A percentile compares a stretch with the other conserved stretches of the same genome.
Conservation (phyloP, 2,329 filamentous ascomycete genomes). For the Macrophomina phaseolina region DNA sequence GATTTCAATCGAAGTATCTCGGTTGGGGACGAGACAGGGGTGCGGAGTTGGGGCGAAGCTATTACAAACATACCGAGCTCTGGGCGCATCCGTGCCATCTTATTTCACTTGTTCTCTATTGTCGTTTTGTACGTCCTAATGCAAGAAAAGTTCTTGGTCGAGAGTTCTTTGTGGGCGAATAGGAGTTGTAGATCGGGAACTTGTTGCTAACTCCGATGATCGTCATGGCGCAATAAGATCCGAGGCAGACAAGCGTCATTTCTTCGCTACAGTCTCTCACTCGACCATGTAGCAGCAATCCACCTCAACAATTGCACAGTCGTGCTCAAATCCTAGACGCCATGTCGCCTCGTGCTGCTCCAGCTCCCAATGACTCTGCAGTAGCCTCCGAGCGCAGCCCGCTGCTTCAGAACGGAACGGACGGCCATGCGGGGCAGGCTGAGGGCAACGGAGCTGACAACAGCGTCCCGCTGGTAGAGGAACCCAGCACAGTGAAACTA, state of each 20-base stretch:
- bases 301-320: not conserved
- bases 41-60: too few species aligned
- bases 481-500: constrained; percentile 54
- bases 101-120: too few species aligned
- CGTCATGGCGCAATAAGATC: constrained; percentile 11
- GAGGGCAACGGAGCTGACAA: not conserved
- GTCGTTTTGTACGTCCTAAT: too few species aligned
- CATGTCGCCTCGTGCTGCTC: not conserved
- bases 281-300: not conserved
- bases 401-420: constrained; percentile 13
- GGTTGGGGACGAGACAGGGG: too few species aligned
- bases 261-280: not conserved
- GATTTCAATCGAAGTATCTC: too few species aligned
- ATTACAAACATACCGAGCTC: too few species aligned
- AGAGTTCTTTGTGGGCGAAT: too few species aligned
- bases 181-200: not conserved
- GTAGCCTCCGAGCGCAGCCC: constrained; percentile 26
- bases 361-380: not conserved
- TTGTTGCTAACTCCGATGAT: constrained; percentile 3
- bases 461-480: constrained; percentile 35
- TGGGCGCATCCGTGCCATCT: too few species aligned
- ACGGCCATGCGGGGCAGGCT: constrained; percentile 13
- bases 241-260: constrained; percentile 6
- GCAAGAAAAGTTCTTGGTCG: too few species aligned
- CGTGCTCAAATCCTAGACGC: not conserved